A percentile compares a stretch with the other conserved stretches of the same genome.
Evolutionary conservation across 805 yeast genomes (phyloP).

Genomic region (Kockiozyma suomiensis): DNA sequence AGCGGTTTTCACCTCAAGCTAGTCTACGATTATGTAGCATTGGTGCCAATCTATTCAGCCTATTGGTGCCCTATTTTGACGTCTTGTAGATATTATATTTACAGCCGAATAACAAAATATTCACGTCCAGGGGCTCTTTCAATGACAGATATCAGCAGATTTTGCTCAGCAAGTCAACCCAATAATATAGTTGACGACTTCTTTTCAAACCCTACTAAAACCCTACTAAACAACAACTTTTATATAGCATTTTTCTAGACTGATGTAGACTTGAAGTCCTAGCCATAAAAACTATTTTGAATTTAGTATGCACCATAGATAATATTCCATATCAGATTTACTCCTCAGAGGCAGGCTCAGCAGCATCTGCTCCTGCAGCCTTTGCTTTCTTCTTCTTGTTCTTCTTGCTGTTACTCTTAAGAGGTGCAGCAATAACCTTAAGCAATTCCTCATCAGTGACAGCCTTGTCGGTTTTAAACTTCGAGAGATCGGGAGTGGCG

Average conservation of each 20-base stretch:
- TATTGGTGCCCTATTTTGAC: too few relatives aligned
- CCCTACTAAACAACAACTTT: neutral
- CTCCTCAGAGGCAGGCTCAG: slow-evolving; percentile 12
- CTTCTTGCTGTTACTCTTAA: slow-evolving; percentile 55
- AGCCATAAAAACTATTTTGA: neutral
- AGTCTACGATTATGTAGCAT: too few relatives aligned
- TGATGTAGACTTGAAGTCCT: neutral
- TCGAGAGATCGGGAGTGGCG: slow-evolving; percentile 49
- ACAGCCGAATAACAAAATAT: too few relatives aligned
- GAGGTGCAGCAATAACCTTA: slow-evolving; percentile 53
- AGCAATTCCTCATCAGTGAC: slow-evolving; percentile 55
- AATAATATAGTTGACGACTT: too few relatives aligned
- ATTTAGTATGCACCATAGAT: neutral
- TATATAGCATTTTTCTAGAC: neutral
- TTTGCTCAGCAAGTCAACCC: too few relatives aligned
- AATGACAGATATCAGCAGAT: too few relatives aligned
- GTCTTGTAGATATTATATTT: too few relatives aligned
- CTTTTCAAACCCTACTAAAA: too few relatives aligned
- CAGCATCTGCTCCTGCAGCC: slow-evolving; percentile 30
- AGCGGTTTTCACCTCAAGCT: too few relatives aligned
- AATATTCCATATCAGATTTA: neutral
- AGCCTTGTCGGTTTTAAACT: slow-evolving; percentile 59
- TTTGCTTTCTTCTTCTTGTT: slow-evolving; percentile 44
- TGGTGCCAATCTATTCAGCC: too few relatives aligned
- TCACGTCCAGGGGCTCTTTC: too few relatives aligned